phyloP scores from a whole-genome alignment of 2,329 filamentous ascomycete species.

The Fusarium oxysporum region DNA sequence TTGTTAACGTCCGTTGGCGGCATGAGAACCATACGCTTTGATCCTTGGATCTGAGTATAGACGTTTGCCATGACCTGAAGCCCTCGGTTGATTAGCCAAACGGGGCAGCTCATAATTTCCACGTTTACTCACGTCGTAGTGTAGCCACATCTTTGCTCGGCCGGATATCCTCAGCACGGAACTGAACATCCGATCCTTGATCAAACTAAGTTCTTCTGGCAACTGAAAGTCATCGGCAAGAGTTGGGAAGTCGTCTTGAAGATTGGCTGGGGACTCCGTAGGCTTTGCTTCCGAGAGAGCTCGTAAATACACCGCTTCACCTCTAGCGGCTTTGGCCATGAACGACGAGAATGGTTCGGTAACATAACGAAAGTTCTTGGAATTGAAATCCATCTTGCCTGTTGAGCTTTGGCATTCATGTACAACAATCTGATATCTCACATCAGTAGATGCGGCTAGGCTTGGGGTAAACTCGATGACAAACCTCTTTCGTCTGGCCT shows the following conservation, averaged over 20 bases:
- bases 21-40: slow-evolving; percentile 80
- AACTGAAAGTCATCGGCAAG: slow-evolving; percentile 77
- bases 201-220: slow-evolving; percentile 69
- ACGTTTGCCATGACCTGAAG: slow-evolving; percentile 85
- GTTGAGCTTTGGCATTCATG: slow-evolving; percentile 70
- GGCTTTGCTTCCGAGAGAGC: slow-evolving; percentile 78
- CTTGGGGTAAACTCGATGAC: slow-evolving; percentile 3
- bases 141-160: slow-evolving; percentile 87
- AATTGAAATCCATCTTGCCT: slow-evolving; percentile 80
- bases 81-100: slow-evolving; percentile 3
- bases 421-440: slow-evolving; percentile 69
- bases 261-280: slow-evolving; percentile 74
- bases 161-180: slow-evolving; percentile 85
- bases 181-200: slow-evolving; percentile 75
- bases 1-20: slow-evolving; percentile 79
- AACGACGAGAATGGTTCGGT: slow-evolving; percentile 76
- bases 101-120: neutral
- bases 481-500: slow-evolving; percentile 71
- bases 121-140: slow-evolving; percentile 77
- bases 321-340: slow-evolving; percentile 67
- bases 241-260: slow-evolving; percentile 77
- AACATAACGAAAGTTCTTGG: slow-evolving; percentile 84
- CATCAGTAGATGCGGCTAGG: slow-evolving; percentile 3
- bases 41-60: slow-evolving; percentile 81
- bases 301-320: slow-evolving; percentile 79